Base-by-base conservation (phyloP, 2,329 filamentous ascomycete species). In the Verticillium isaacii region DNA sequence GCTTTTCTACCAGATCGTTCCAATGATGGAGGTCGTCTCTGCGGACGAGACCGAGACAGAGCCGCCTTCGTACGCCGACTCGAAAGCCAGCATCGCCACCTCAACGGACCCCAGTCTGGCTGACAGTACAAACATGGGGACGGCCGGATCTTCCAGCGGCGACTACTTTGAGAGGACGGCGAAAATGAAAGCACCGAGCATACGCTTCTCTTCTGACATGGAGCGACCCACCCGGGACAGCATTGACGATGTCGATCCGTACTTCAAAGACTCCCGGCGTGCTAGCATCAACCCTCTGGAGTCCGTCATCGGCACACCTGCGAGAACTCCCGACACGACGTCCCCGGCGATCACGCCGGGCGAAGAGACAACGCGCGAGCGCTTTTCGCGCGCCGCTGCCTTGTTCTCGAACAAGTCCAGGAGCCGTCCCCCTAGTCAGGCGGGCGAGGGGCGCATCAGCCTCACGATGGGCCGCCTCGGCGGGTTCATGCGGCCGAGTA, bases 1-100 rank as follows among this genome's bases (percentile, higher is more conserved):
- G 7, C 80, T 99, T 0, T 98, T 98, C 74, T 99, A 97, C 71
- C 94, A 97, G 73, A 91, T 98, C 50, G 85, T 96, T 34, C 93
- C 94, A 0, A 92, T 96, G 69, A 86, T 92, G 34, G 90, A 93
- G 61, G 84, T 89, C 8, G 78, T 80, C 1, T 82, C 82, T 5
- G 77, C 78, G 0, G 80, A 82, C 7, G 75, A 75, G 55, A 80
- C 76, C 1, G 77, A 80, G 36, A 74, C 74, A 2, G 80, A 81
- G 37, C 86, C 86, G 3, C 86, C 86, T 1, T 85, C 86, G 1
- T 89, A 89, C 66, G 77, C 81, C 57, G 82, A 85, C 60, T 80
- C 80, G 9, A 79, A 79, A 14, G 69, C 75, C 15, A 80, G 78
- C 59, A 64, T 80, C 29, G 75, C 77, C 36, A 63, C 58, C 64